A percentile compares a stretch with the other conserved stretches of the same genome.
phyloP scores from a whole-genome alignment of 1,139 yeast genomes.

The Candida gigantensis region DNA sequence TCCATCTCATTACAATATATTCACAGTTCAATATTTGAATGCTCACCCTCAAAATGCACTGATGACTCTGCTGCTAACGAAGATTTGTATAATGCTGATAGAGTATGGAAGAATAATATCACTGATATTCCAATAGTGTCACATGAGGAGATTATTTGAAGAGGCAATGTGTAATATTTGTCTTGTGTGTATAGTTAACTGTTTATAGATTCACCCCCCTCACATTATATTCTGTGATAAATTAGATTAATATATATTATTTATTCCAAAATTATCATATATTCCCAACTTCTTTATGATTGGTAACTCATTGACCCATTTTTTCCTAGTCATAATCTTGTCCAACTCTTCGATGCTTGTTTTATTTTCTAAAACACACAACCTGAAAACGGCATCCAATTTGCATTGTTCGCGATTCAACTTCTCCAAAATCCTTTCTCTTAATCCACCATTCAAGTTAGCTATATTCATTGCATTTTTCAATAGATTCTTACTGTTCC shows the following conservation, averaged over 20 bases:
- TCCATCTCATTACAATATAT: slow-evolving; percentile 34
- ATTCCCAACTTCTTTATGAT: slow-evolving; percentile 28
- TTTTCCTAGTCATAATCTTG: slow-evolving; percentile 32
- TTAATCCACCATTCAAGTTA: slow-evolving; percentile 49
- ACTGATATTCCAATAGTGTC: slow-evolving; percentile 28
- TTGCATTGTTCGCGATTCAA: slow-evolving; percentile 41
- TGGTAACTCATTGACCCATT: slow-evolving; percentile 35
- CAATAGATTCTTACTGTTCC: slow-evolving; percentile 43
- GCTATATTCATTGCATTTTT: slow-evolving; percentile 51
- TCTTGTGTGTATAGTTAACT: no score
- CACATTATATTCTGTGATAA: no score
- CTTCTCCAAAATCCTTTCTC: slow-evolving; percentile 50
- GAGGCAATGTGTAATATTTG: no score
- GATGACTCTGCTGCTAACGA: slow-evolving; percentile 1
- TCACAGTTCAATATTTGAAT: slow-evolving; percentile 39
- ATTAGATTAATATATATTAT: slow-evolving; percentile 5
- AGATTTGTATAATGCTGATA: slow-evolving; percentile 10
- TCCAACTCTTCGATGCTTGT: slow-evolving; percentile 36
- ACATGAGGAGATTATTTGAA: background rate
- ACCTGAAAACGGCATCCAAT: slow-evolving; percentile 46
- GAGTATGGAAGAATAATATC: slow-evolving; percentile 23
- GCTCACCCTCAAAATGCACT: slow-evolving; percentile 1
- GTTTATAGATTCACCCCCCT: no score
- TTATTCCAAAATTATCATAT: slow-evolving; percentile 26
- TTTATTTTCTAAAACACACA: slow-evolving; percentile 48